Evolutionary conservation across 495 filamentous ascomycete genomes (phyloP).

Genomic region (Talaromyces borbonicus): DNA sequence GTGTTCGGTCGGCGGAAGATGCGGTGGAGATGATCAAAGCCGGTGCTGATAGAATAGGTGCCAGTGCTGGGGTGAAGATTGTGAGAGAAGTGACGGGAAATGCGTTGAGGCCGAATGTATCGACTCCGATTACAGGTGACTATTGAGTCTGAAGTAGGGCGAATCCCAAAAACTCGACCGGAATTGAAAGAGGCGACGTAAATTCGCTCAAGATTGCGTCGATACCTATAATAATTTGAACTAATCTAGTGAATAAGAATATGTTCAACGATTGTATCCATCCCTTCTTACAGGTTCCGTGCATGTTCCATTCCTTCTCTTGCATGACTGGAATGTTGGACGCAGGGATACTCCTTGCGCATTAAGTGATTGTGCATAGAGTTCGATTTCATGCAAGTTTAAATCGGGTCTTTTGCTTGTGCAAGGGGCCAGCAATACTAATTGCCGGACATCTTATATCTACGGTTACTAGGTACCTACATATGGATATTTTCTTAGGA

Average conservation of each 20-base stretch:
- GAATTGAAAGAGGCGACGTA: too few species aligned
- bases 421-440: too few species aligned
- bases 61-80: slow-evolving; percentile 49
- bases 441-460: too few species aligned
- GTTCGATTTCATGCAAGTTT: not conserved
- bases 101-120: slow-evolving; percentile 5
- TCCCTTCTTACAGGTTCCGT: not conserved
- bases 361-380: not conserved
- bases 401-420: slow-evolving; percentile 1
- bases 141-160: slow-evolving; percentile 3
- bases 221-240: not conserved
- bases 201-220: not conserved
- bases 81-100: slow-evolving; percentile 35
- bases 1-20: slow-evolving; percentile 44
- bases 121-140: not conserved
- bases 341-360: not conserved
- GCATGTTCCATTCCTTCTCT: slow-evolving; percentile 6
- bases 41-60: slow-evolving; percentile 56
- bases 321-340: slow-evolving; percentile 3
- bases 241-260: not conserved
- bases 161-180: too few species aligned
- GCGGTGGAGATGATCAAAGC: slow-evolving; percentile 50
- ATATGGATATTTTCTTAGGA: too few species aligned
- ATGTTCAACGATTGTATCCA: not conserved
- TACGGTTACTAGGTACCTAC: too few species aligned